These are phyloP conservation scores for Elsinoe arachidis DNA, from an alignment of 2,329 filamentous ascomycete species.

Conservation along the genomic window DNA sequence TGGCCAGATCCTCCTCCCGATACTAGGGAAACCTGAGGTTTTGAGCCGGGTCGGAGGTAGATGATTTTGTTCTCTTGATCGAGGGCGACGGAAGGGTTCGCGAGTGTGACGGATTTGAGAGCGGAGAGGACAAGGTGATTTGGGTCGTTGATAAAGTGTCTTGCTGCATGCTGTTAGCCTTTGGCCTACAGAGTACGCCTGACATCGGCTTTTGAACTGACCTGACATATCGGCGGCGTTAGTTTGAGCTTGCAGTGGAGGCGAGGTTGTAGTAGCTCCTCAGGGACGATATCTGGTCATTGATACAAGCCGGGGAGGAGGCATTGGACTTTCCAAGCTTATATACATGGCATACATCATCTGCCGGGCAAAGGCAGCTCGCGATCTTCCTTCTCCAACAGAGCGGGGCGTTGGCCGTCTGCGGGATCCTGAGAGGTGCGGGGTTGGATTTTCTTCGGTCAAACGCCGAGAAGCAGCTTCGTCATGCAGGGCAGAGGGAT, in stretches of 20 bases:
- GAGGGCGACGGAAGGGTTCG: constrained; percentile 74
- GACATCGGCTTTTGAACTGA: constrained; percentile 3
- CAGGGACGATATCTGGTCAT: neutral
- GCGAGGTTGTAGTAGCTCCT: too few relatives aligned
- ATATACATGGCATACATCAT: neutral
- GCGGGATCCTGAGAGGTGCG: neutral
- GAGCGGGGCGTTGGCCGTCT: neutral
- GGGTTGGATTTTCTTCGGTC: neutral
- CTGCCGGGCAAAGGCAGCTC: neutral
- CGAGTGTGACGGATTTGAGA: constrained; percentile 66
- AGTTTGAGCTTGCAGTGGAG: neutral
- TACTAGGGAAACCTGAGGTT: constrained; percentile 64
- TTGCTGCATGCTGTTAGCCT: constrained; percentile 31
- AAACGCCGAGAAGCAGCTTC: neutral
- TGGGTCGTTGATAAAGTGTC: constrained; percentile 86
- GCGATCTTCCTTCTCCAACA: neutral
- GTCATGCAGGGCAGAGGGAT: neutral
- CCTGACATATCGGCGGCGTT: neutral
- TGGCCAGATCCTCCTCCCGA: constrained; percentile 86
- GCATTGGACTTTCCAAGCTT: neutral
- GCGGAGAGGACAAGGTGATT: constrained; percentile 68
- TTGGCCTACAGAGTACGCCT: neutral
- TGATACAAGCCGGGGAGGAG: neutral
- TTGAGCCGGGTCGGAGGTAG: constrained; percentile 57
- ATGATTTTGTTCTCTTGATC: constrained; percentile 75